Evolutionary conservation across 169 alveolate genomes (phyloP).

Genomic region (Cardiosporidium cionae): DNA sequence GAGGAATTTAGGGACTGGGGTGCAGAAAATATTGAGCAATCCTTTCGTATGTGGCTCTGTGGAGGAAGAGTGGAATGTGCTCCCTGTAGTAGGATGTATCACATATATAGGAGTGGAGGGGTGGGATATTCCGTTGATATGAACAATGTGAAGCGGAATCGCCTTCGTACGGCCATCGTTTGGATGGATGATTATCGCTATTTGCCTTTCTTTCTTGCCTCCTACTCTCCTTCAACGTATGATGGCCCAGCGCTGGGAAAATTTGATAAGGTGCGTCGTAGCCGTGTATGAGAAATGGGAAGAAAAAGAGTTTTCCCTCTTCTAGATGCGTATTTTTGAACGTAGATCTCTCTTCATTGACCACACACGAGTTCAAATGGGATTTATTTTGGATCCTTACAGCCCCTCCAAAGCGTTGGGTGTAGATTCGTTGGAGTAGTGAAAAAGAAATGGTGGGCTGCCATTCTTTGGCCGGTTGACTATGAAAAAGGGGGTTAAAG

Average conservation of each 20-base stretch:
- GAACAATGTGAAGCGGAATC: constrained; percentile 36
- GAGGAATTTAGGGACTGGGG: constrained; percentile 50
- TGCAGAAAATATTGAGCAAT: constrained; percentile 49
- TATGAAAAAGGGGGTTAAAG: no score
- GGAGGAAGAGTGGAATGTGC: constrained; percentile 58
- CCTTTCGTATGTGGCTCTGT: constrained; percentile 56
- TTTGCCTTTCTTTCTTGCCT: constrained; percentile 16
- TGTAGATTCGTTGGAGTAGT: no score
- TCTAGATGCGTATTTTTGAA: background rate
- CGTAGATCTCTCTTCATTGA: background rate
- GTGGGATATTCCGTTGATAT: no score
- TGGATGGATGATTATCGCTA: constrained; percentile 46
- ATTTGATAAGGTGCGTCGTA: background rate
- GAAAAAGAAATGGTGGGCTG: no score
- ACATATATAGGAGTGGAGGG: constrained; percentile 50
- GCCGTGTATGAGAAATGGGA: background rate
- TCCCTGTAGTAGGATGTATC: constrained; percentile 52
- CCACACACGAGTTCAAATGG: background rate
- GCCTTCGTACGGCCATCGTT: constrained; percentile 39
- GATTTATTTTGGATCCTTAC: background rate
- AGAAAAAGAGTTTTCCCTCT: background rate
- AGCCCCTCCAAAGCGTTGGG: no score
- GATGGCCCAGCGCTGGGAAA: background rate
- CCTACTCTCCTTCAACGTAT: background rate
- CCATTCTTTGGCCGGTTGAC: no score